Conservation (phyloP, 495 filamentous ascomycete genomes). For the Collariella sp. region DNA sequence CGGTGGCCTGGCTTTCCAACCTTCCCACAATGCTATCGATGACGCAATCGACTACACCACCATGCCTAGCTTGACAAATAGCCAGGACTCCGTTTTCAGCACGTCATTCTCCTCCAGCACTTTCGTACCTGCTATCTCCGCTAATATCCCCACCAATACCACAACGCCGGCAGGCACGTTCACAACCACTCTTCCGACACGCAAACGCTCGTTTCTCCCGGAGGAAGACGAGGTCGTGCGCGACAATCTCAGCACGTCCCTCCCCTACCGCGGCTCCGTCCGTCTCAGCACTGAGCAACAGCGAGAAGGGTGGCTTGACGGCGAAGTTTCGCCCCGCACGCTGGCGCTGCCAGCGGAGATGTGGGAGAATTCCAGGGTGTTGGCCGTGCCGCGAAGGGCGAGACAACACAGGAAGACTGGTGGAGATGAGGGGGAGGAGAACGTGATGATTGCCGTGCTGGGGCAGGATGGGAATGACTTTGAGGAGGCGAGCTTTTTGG, state of each 20-base stretch:
- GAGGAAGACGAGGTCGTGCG: conserved; percentile 17
- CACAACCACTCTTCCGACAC: conserved; percentile 10
- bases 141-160: not conserved
- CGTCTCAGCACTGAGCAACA: conserved; percentile 8
- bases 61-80: conserved; percentile 31
- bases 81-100: conserved; percentile 32
- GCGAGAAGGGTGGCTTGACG: conserved; percentile 25
- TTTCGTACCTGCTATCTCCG: not conserved
- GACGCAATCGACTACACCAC: conserved; percentile 12
- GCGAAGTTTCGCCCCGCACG: conserved; percentile 33
- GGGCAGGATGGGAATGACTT: conserved; percentile 39
- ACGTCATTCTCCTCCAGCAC: conserved; percentile 9
- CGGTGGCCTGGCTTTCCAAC: conserved; percentile 47
- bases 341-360: conserved; percentile 20
- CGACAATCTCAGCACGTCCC: not conserved
- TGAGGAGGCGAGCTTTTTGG: conserved; percentile 46
- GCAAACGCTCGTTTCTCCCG: conserved; percentile 33
- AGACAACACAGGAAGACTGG: conserved; percentile 1
- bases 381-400: conserved; percentile 34
- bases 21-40: conserved; percentile 1
- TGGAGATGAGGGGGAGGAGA: conserved; percentile 30
- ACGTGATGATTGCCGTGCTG: conserved; percentile 5
- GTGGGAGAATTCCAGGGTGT: conserved; percentile 22
- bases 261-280: conserved; percentile 14
- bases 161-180: conserved; percentile 1